Percentiles rank a stretch among this genome's conserved stretches.
These are phyloP conservation scores for Wickerhamomyces sp. DNA, from an alignment of 1,139 yeast genomes.

Conservation along the genomic window DNA sequence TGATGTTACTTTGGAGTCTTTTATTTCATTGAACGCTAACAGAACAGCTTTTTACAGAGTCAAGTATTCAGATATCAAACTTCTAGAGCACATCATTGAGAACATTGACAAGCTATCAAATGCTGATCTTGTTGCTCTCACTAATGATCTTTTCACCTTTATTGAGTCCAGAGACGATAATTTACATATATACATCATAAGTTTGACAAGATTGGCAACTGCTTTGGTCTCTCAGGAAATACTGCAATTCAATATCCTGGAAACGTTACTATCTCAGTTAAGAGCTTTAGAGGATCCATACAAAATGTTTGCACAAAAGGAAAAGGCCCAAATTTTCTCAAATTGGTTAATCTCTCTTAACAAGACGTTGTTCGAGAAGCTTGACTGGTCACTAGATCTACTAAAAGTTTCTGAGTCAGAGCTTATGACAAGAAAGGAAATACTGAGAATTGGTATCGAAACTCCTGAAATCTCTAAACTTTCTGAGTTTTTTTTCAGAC, in stretches of 20 bases:
- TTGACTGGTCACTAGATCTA: slow-evolving; percentile 20
- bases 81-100: slow-evolving; percentile 28
- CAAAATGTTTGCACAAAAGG: slow-evolving; percentile 12
- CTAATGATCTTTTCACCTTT: slow-evolving; percentile 27
- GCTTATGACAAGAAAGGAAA: slow-evolving; percentile 34
- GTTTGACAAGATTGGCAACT: slow-evolving; percentile 22
- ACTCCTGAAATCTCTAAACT: slow-evolving; percentile 30
- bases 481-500: slow-evolving; percentile 39
- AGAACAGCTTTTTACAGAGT: slow-evolving; percentile 44
- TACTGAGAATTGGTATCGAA: slow-evolving; percentile 20
- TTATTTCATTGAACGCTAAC: slow-evolving; percentile 40
- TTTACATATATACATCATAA: slow-evolving; percentile 22
- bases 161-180: slow-evolving; percentile 26
- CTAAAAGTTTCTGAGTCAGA: slow-evolving; percentile 29
- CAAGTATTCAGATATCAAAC: slow-evolving; percentile 26
- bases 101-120: slow-evolving; percentile 25
- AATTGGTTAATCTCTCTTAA: slow-evolving; percentile 25
- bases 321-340: slow-evolving; percentile 21
- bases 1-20: slow-evolving; percentile 24
- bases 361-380: slow-evolving; percentile 19
- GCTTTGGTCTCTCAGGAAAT: slow-evolving; percentile 14
- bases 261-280: slow-evolving; percentile 22
- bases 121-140: slow-evolving; percentile 25
- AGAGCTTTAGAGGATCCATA: slow-evolving; percentile 19
- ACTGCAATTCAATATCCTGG: slow-evolving; percentile 23